Base-by-base conservation (phyloP, 2,329 filamentous ascomycete species). In the Chaetomiaceae sp. region DNA sequence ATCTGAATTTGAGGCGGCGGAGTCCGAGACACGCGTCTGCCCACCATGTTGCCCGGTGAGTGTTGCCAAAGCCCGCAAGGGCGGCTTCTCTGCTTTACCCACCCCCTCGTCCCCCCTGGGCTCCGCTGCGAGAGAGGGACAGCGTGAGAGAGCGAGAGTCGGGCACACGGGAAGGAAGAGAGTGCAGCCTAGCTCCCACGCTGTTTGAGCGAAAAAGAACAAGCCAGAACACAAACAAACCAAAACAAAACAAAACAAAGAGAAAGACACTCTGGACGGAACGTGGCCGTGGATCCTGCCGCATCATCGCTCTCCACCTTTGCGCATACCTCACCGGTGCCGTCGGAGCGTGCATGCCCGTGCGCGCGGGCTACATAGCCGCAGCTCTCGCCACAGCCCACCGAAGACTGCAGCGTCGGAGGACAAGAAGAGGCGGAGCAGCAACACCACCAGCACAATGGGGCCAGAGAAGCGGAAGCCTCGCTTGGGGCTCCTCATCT, bases 11-110 rank as follows among this genome's bases (percentile, higher is more conserved):
- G 34, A 26, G n/a, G 8, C 59, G 48, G 42, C 35, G n/a, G 24
- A 48, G 38, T 42, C 49, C 42, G 49, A 46, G 45, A 43, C 45
- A 53, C 30, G 18, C 27, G 9, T 24, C 20, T 61, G 59, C 63
- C 63, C 64, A 66, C 57, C 56, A 72, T 71, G 68, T 65, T 68
- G 61, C 69, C 69, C 58, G 67, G 66, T 68, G 72, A 71, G 68
- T 71, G 65, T 35, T 26, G 39, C n/a, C 46, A 32, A 22, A 43
- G 24, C 32, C 57, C 61, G 65, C 60, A 62, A 64, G 43, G 61
- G 62, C 48, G 56, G 63, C n/a, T 44, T 59, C 69, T 53, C 60
- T 64, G 54, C 60, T 63, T 56, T 63, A 63, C 48, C 50, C 20
- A 12, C 52, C 65, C 66, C 26, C 26, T 24, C n/a, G 22, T n/a